A percentile compares a stretch with the other conserved stretches of the same genome.
phyloP scores from a whole-genome alignment of 768 basidiomycete genomes.

The Pleurotus cornucopiae region DNA sequence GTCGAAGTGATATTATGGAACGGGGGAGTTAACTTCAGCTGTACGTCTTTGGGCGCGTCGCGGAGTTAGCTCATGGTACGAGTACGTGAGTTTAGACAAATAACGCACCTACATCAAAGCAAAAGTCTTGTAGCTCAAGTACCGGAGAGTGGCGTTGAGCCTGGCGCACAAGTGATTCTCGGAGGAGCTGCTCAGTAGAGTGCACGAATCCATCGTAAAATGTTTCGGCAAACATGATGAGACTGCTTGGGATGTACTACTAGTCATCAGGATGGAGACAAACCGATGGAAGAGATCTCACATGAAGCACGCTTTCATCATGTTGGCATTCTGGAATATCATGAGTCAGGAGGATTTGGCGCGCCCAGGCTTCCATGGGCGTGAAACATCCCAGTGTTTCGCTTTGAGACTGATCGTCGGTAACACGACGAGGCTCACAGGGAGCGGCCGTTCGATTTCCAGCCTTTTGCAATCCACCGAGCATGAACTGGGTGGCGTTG shows the following conservation, averaged over 20 bases:
- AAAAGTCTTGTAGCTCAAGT: not conserved
- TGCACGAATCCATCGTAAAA: not conserved
- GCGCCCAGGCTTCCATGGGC: not conserved
- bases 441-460: not conserved
- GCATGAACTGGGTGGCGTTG: not conserved
- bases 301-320: not conserved
- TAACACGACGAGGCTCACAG: not conserved
- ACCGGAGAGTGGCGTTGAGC: not conserved
- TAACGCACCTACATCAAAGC: not conserved
- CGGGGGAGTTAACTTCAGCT: not conserved
- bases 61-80: not conserved
- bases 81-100: not conserved
- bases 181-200: not conserved
- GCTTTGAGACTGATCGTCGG: not conserved
- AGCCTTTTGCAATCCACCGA: not conserved
- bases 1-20: not conserved
- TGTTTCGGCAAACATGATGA: not conserved
- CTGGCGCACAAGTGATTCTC: not conserved
- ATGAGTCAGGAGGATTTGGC: not conserved
- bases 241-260: not conserved
- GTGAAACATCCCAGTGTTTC: not conserved
- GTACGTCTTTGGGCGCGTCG: not conserved
- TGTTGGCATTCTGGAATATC: not conserved
- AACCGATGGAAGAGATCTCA: not conserved
- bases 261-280: too few relatives aligned